Evolutionary conservation across 2,329 filamentous ascomycete species (phyloP).

Genomic region (Fusarium stilboides): DNA sequence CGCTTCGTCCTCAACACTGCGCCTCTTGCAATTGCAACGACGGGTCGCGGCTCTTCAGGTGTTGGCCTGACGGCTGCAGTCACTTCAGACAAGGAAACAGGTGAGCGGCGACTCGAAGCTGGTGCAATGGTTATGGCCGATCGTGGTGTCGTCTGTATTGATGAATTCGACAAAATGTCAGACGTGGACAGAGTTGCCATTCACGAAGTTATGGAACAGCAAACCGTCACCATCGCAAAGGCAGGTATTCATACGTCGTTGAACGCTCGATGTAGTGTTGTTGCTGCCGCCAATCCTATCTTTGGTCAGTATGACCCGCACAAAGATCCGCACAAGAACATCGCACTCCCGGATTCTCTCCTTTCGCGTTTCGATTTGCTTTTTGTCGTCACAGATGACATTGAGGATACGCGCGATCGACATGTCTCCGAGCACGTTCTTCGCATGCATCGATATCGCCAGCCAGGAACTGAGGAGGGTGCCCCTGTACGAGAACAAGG

Average conservation of each 20-base stretch:
- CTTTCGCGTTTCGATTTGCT: conserved; percentile 98
- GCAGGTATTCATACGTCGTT: conserved; percentile 97
- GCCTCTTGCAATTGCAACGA: conserved; percentile 95
- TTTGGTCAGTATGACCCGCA: conserved; percentile 99
- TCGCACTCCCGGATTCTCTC: conserved; percentile 94
- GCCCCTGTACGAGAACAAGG: conserved; percentile 92
- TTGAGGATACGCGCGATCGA: conserved; percentile 92
- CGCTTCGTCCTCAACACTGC: conserved; percentile 98
- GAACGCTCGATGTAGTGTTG: conserved; percentile 95
- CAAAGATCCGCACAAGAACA: conserved; percentile 99
- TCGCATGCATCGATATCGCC: conserved; percentile 96
- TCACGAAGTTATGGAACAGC: conserved; percentile 99
- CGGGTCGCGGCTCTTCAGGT: conserved; percentile 94
- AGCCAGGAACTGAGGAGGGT: conserved; percentile 93
- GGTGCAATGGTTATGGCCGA: conserved; percentile 99
- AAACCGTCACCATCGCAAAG: conserved; percentile 99
- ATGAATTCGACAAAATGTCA: conserved; percentile 99
- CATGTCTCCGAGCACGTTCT: conserved; percentile 96
- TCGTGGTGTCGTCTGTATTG: conserved; percentile 97
- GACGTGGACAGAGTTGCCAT: conserved; percentile 98
- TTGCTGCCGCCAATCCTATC: conserved; percentile 96
- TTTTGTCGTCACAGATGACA: conserved; percentile 98
- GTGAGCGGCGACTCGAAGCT: conserved; percentile 92
- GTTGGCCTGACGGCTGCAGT: conserved; percentile 98
- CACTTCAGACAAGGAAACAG: conserved; percentile 96